A percentile compares a stretch with the other conserved stretches of the same genome.
Evolutionary conservation across 2,329 filamentous ascomycete species (phyloP).

Genomic region (Sarocladium strictum): DNA sequence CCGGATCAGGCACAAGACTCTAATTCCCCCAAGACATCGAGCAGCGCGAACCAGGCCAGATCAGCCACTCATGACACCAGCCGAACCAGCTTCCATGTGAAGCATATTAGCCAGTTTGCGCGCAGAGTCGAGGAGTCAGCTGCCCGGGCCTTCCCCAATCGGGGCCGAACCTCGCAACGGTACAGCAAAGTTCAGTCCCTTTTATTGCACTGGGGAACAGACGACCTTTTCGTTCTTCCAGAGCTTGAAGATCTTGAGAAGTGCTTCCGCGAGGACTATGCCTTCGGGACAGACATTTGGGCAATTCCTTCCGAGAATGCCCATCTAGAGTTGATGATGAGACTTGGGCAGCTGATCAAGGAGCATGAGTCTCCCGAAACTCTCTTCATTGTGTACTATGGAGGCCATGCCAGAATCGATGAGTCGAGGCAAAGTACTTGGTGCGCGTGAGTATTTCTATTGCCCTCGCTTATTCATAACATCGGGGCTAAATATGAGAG

Average conservation of each 20-base stretch:
- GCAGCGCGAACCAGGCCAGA: constrained; percentile 13
- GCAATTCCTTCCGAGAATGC: constrained; percentile 53
- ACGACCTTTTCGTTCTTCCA: constrained; percentile 52
- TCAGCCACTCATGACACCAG: constrained; percentile 51
- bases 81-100: constrained; percentile 52
- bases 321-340: constrained; percentile 52
- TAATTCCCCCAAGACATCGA: not conserved
- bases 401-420: constrained; percentile 54
- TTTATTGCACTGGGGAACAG: constrained; percentile 51
- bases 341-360: constrained; percentile 50
- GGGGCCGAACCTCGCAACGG: constrained; percentile 43
- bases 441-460: constrained; percentile 43
- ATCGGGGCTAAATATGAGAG: no score
- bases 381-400: constrained; percentile 53
- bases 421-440: constrained; percentile 54
- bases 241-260: constrained; percentile 52
- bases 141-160: constrained; percentile 50
- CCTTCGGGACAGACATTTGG: constrained; percentile 51
- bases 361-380: constrained; percentile 49
- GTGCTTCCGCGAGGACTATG: constrained; percentile 48
- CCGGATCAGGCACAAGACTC: not conserved
- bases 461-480: not conserved
- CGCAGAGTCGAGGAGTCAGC: constrained; percentile 52
- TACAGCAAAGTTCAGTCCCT: constrained; percentile 51
- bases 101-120: constrained; percentile 49